Evolutionary conservation across 2,329 filamentous ascomycete species (phyloP), one percentile per base, ranked within the genome.

Genomic region (Microdochium paspali): DNA sequence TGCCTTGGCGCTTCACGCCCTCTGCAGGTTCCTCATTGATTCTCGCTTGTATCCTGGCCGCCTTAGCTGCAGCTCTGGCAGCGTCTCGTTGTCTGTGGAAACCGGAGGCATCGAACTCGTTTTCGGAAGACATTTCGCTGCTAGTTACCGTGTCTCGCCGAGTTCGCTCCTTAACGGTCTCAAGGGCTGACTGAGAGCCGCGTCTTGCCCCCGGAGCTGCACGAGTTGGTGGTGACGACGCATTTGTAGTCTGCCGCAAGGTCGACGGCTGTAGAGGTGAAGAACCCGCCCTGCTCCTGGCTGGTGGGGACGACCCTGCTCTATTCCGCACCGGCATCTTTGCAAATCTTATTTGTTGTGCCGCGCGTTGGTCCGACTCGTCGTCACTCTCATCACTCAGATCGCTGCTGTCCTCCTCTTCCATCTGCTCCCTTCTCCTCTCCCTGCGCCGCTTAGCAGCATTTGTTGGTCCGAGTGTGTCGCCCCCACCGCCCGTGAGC

Each of bases 251-350:
- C 50, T 84, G 81, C 42, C 74, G 73, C 24, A 80, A 65, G 50
- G 76, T 80, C 15, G 82, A 82, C 13, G 76, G 79, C 54, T 88
- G 35, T 25, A 26, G 23, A 10, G 24, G 42, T 15, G 42, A 44
- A 15, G 42, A 24, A 13, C 24, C 23, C 3, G 23, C 23, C 20
- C 42, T 24, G 24, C 24, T 26, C 23, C 42, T 10, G 83, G 31
- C 87, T 82, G 3, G 91, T 10, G 35, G 91, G 44, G 91, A 96
- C 1, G 90, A 96, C 10, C 88, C 91, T 24, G 90, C 87, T 48
- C 91, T 82, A 54, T 82, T 82, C 25, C 90, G 80, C 40, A 95
- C 77, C 1, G 93, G 91, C 87, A 96, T 91, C 67, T 97, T 97
- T 44, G 86, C 82, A 66, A 98, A 98, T 61, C 91, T 90, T 63